Evolutionary conservation across 2,329 filamentous ascomycete genomes (phyloP), one percentile per base, ranked within the genome.

Genomic region (Aspergillus pseudoterreus): DNA sequence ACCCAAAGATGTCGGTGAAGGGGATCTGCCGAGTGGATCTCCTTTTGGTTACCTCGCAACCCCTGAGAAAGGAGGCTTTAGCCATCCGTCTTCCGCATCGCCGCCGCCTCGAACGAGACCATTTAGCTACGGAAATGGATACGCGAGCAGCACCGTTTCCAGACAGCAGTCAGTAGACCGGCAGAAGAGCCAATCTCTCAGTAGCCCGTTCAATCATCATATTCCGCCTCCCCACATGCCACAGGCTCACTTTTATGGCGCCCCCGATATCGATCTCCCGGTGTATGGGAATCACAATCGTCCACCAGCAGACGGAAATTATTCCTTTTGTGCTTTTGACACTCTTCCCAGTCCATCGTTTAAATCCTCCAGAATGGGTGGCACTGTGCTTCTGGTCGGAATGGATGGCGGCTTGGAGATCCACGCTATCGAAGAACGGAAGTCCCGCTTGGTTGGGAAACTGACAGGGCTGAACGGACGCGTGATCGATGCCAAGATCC

Each of bases 311-410:
- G 64, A 68, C 3, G 83, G 86, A 35, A 81, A 81, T 42, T 89
- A 88, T 6, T 90, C 88, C 59, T 89, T 87, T 66, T 94, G 90
- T 66, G 85, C 87, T 5, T 91, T 95, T 62, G 92, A 96, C 67
- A 84, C 78, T 2, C 76, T 95, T 41, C 68, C 73, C 32, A 72
- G 69, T 56, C 69, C 74, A 3, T 74, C 75, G 6, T 68, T 75
- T 50, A 76, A 77, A 56, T 50, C 63, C 14, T 63, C 64, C 3
- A 67, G 64, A 24, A 62, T 65, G 52, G 66, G 63, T 72, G 58
- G 49, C 81, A 88, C 63, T 86, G 87, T 67, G 83, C 88, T 91
- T 42, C 71, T 96, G 4, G 82, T 90, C 8, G 92, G 92, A 1
- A 90, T 85, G 59, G 87, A 95, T 66, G 89, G 90, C 39, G 86